These are phyloP conservation scores for Fusarium musae DNA, from an alignment of 2,329 filamentous ascomycete genomes.

Conservation along the genomic window DNA sequence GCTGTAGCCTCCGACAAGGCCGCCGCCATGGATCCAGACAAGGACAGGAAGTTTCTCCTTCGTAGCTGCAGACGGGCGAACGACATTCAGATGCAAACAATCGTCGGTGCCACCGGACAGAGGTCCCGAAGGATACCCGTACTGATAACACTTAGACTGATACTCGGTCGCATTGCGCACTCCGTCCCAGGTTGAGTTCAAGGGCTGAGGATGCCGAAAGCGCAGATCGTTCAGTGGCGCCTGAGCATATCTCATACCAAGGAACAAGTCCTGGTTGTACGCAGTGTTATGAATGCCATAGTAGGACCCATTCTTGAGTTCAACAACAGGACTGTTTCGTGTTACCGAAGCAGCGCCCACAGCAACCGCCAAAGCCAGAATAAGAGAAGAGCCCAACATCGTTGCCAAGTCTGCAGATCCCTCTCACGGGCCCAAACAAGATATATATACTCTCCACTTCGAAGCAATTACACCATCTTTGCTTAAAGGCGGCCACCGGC, in stretches of 20 bases:
- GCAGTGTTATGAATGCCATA: slow-evolving; percentile 9
- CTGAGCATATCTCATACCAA: slow-evolving; percentile 31
- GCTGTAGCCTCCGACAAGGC: slow-evolving; percentile 20
- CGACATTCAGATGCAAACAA: slow-evolving; percentile 27
- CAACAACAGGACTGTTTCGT: background rate
- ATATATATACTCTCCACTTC: background rate
- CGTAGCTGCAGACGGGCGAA: background rate
- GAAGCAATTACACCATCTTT: background rate
- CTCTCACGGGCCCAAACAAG: accelerated
- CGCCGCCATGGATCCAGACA: slow-evolving; percentile 33
- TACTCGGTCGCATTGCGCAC: slow-evolving; percentile 27
- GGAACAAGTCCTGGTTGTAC: slow-evolving; percentile 30
- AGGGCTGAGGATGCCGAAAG: slow-evolving; percentile 17
- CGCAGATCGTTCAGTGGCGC: slow-evolving; percentile 25
- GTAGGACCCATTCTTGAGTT: slow-evolving; percentile 28
- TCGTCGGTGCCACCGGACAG: slow-evolving; percentile 23
- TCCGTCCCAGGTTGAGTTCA: slow-evolving; percentile 26
- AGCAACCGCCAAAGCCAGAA: background rate
- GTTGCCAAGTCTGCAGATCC: background rate
- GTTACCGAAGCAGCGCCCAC: background rate
- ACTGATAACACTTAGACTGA: slow-evolving; percentile 27
- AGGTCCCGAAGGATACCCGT: slow-evolving; percentile 14
- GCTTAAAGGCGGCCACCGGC: slow-evolving; percentile 4
- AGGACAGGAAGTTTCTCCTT: slow-evolving; percentile 22
- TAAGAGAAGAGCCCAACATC: slow-evolving; percentile 8